Base-by-base conservation (phyloP, 139 green algal genomes). In the Edaphochlamys debaryana region DNA sequence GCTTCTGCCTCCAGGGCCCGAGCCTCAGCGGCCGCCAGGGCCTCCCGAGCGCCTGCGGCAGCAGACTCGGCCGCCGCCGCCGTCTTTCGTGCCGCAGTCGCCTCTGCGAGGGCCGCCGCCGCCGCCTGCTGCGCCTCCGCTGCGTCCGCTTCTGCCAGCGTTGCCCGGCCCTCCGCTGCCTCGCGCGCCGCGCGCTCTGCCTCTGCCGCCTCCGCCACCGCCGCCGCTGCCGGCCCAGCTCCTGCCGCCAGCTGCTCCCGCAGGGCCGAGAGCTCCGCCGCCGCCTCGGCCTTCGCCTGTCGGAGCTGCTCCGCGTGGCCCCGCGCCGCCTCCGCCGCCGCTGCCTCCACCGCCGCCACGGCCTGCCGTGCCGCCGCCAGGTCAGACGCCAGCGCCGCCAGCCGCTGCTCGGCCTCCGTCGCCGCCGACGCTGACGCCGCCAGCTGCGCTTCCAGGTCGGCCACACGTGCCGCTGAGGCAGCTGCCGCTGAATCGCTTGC, bases 301-400 rank as follows among this genome's bases (percentile, higher is more conserved):
- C 17, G 32, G 50, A 36, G 54, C 72, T 79, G 36, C 60, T 62
- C 60, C 29, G 19, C 4, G 40, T 45, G 37, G 2, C 30, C 5
- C 25, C 27, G 29, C 40, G 41, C 45, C n/a, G 45, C 45, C 8
- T 42, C 60, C 40, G 15, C 38, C 0, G 74, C 74, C 38, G 56
- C 74, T 29, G 27, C 34, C 15, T 73, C 40, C 30, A 42, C 76
- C n/a, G 48, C 73, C 25, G n/a, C 62, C 40, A 19, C 40, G 15
- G 74, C 74, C 1, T 30, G 40, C 29, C 54, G 58, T 0, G 60
- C 67, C 13, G 58, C 74, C 42, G 32, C 62, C 42, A 73, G 45
- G 34, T 66, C 29, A 13, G 62, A 19, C 76, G 73, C 76, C n/a
- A 82, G 42, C 32, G 23, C n/a, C 62, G 63, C 60, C 3, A 82